A percentile compares a stretch with the other conserved stretches of the same genome.
Evolutionary conservation across 225 moss, liverwort and hornwort genomes (phyloP).

Genomic region (Climacium dendroides): DNA sequence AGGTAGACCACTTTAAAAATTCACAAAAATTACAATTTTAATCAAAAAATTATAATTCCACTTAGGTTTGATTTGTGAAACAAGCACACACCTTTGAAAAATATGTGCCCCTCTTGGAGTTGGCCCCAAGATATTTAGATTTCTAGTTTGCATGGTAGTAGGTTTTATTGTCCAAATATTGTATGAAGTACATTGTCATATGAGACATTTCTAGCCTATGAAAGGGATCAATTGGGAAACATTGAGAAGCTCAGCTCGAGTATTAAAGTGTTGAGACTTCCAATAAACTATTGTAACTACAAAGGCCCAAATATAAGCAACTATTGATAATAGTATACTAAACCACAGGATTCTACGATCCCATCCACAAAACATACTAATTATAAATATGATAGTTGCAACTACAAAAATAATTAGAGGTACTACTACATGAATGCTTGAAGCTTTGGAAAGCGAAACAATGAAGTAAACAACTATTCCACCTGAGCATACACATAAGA

Average conservation of each 20-base stretch:
- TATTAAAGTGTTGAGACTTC: not conserved
- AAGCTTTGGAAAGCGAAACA: not conserved
- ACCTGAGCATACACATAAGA: accelerated
- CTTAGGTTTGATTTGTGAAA: too few relatives aligned
- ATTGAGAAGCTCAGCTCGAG: not conserved
- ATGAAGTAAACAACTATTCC: not conserved
- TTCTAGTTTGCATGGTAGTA: too few relatives aligned
- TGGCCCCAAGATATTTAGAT: too few relatives aligned
- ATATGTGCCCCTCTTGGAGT: too few relatives aligned
- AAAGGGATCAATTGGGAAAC: not conserved
- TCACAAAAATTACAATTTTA: too few relatives aligned
- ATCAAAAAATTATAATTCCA: too few relatives aligned
- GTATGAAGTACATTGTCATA: not conserved
- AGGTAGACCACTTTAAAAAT: too few relatives aligned
- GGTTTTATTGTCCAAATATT: not conserved
- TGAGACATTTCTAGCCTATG: not conserved
- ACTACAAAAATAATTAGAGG: not conserved
- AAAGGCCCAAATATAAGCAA: not conserved
- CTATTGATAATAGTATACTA: not conserved
- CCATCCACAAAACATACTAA: accelerated
- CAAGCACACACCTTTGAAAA: too few relatives aligned
- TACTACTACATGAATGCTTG: not conserved
- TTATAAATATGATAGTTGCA: not conserved
- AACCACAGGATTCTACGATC: accelerated
- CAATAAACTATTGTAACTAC: not conserved